phyloP scores from a whole-genome alignment of 192 early-diverging fungal species.

The Spizellomyces sp. region DNA sequence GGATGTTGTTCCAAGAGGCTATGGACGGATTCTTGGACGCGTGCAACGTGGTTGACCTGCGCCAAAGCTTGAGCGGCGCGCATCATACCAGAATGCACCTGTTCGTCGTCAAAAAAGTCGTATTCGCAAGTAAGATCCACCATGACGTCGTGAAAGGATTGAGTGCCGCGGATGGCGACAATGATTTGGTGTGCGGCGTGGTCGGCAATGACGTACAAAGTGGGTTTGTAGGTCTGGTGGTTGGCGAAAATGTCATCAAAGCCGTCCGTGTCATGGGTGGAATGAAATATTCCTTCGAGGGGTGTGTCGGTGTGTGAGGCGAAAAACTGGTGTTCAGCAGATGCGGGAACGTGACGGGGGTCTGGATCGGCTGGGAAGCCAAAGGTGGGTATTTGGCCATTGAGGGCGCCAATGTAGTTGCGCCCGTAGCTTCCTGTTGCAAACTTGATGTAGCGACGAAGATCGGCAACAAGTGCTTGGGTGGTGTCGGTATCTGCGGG shows the following conservation, averaged over 20 bases:
- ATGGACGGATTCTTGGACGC: conserved; percentile 71
- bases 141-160: conserved; percentile 83
- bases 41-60: conserved; percentile 51
- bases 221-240: conserved; percentile 44
- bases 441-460: conserved; percentile 47
- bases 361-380: conserved; percentile 15
- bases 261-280: conserved; percentile 46
- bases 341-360: conserved; percentile 12
- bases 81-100: conserved; percentile 86
- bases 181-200: conserved; percentile 76
- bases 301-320: conserved; percentile 76
- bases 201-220: conserved; percentile 79
- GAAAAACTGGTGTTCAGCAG: conserved; percentile 68
- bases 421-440: conserved; percentile 46
- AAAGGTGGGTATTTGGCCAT: conserved; percentile 29
- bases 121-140: conserved; percentile 86
- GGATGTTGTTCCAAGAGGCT: conserved; percentile 71
- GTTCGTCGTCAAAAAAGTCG: conserved; percentile 43
- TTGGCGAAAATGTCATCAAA: conserved; percentile 6
- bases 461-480: conserved; percentile 19
- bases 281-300: conserved; percentile 75
- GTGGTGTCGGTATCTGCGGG: conserved; percentile 1
- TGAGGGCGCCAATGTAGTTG: conserved; percentile 32
- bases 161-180: conserved; percentile 83
- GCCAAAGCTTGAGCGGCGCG: conserved; percentile 62